Base-by-base conservation (phyloP, 495 filamentous ascomycete species). In the Amorphotheca resinae region DNA sequence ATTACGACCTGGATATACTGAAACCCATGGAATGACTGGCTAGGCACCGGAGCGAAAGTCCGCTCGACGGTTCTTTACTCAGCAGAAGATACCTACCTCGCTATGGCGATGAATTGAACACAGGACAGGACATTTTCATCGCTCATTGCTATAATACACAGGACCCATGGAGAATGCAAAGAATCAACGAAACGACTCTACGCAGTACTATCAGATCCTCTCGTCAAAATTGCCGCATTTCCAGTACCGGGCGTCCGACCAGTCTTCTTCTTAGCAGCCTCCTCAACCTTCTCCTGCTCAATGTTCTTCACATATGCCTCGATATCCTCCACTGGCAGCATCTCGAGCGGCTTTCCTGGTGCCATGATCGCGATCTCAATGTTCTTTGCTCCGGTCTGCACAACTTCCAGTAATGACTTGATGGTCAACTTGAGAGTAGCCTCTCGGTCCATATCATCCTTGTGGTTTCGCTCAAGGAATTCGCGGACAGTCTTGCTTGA, bases 321-420 rank as follows among this genome's bases (percentile, higher is more conserved):
- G 50, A 98, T 95, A 45, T 91, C 85, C 64, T 95, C 93, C 35
- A 88, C 78, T 7, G 85, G 82, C 49, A 98, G 72, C 84, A 95
- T 89, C 74, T 96, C 93, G 42, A 98, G 70, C 11, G 68, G 55
- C 68, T 91, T 83, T 35, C 85, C 89, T n/a, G 91, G 85, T 20
- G 87, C 82, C 91, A 98, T 95, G 60, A 98, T 82, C 22, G 91
- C 91, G 52, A 98, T 94, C 67, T 98, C 91, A 56, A 98, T 98
- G 63, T 98, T 98, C 77, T 98, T 98, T 21, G 91, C 93, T 37
- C 91, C 91, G 11, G 91, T 98, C 60, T 98, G 91, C 45, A 98
- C 91, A 38, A 98, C 91, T 67, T 98, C 91, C 51, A 98, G 68
- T 50, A 98, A 72, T 33, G 89, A 95, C 73, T 96, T 96, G 69